Percentiles rank a stretch among this genome's conserved stretches.
Evolutionary conservation across 73 alveolate species (phyloP).

Genomic region (Paramecium bursaria): DNA sequence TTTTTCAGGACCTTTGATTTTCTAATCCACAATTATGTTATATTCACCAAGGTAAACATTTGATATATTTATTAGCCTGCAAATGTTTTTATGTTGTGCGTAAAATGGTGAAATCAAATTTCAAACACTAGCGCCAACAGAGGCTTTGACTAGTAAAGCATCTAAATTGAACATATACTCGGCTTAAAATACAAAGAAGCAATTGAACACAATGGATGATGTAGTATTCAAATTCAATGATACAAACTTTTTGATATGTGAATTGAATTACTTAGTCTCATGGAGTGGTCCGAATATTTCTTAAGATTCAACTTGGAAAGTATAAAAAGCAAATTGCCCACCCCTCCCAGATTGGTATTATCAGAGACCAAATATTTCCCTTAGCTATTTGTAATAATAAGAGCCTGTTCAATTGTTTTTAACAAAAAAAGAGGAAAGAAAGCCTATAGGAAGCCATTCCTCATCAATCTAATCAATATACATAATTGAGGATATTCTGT

Average conservation of each 20-base stretch:
- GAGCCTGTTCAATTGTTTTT: neutral
- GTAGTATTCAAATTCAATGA: constrained; percentile 81
- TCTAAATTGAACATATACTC: constrained; percentile 31
- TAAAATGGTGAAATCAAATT: constrained; percentile 50
- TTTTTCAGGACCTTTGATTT: constrained; percentile 25
- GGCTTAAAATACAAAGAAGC: constrained; percentile 27
- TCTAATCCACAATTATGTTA: constrained; percentile 43
- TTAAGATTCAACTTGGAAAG: constrained; percentile 90
- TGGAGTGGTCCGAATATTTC: constrained; percentile 85
- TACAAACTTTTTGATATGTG: constrained; percentile 71
- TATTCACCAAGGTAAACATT: constrained; percentile 21
- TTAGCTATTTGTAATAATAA: neutral
- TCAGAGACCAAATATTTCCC: constrained; percentile 76
- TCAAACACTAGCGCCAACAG: constrained; percentile 10
- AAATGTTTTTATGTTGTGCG: constrained; percentile 23
- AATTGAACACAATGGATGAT: constrained; percentile 69
- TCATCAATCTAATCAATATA: constrained; percentile 86
- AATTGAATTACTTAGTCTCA: constrained; percentile 73
- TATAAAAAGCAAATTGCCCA: constrained; percentile 88
- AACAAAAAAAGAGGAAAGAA: constrained; percentile 81
- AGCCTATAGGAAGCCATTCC: constrained; percentile 86
- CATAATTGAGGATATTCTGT: constrained; percentile 91
- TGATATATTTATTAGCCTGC: neutral
- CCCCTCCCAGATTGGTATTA: constrained; percentile 92
- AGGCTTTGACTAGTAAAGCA: constrained; percentile 34